phyloP scores from a whole-genome alignment of 306 rosid species.

The Trifolium fragiferum region DNA sequence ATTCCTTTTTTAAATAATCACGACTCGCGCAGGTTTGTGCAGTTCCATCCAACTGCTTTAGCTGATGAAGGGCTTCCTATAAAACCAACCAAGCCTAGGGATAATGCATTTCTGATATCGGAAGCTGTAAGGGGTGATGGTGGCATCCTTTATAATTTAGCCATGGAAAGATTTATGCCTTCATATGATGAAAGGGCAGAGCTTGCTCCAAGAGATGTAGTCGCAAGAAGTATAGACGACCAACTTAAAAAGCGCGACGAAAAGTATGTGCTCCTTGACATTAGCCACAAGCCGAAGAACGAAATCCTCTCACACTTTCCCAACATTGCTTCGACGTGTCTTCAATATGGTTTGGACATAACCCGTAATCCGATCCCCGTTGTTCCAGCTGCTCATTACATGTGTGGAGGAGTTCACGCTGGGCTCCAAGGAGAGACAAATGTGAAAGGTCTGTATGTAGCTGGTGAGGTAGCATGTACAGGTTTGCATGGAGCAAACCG shows the following conservation, averaged over 20 bases:
- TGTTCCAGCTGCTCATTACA: conserved; percentile 97
- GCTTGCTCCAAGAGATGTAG: conserved; percentile 98
- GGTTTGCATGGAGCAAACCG: conserved; percentile 98
- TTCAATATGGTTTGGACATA: conserved; percentile 78
- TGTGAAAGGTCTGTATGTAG: conserved; percentile 77
- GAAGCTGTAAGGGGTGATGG: conserved; percentile 97
- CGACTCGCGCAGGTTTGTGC: conserved; percentile 73
- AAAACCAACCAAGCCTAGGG: conserved; percentile 61
- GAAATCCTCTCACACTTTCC: conserved; percentile 80
- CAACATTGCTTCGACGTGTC: conserved; percentile 80
- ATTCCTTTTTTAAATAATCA: neutral
- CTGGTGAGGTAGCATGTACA: conserved; percentile 98
- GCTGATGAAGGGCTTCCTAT: conserved; percentile 92
- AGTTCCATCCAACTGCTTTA: conserved; percentile 95
- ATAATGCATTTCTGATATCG: conserved; percentile 81
- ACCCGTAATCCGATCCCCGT: conserved; percentile 81
- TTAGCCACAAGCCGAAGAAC: conserved; percentile 83
- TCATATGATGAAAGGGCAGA: conserved; percentile 87
- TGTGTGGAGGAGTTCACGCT: conserved; percentile 95
- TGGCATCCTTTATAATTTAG: conserved; percentile 80
- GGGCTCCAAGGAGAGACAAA: conserved; percentile 94
- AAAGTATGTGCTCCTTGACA: conserved; percentile 82
- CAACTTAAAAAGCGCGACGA: conserved; percentile 86
- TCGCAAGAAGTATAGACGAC: conserved; percentile 94
- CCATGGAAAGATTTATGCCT: conserved; percentile 95